Conservation (phyloP, 2,329 filamentous ascomycete species). For the Alternaria atra region DNA sequence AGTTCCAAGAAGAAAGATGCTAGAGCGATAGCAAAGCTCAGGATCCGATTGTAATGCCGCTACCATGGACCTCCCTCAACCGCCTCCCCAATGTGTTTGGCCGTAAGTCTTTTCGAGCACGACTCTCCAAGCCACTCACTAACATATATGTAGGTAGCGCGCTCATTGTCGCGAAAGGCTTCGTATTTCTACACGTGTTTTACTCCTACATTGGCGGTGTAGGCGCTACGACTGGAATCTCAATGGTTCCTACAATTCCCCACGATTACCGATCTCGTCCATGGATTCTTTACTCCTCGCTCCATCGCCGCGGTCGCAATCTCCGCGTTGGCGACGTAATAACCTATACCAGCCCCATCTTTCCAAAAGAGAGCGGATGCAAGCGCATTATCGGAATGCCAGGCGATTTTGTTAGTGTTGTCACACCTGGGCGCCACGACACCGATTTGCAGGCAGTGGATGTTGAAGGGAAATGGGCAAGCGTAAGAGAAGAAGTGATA, state of each 20-base stretch:
- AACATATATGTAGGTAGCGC: slow-evolving; percentile 17
- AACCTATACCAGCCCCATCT: slow-evolving; percentile 76
- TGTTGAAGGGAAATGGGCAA: slow-evolving; percentile 38
- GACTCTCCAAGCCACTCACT: slow-evolving; percentile 5
- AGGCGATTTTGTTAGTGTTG: slow-evolving; percentile 75
- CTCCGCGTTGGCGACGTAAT: slow-evolving; percentile 85
- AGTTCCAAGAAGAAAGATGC: slow-evolving; percentile 15
- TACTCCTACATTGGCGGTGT: slow-evolving; percentile 67
- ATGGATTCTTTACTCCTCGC: slow-evolving; percentile 36
- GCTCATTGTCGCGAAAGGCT: slow-evolving; percentile 22
- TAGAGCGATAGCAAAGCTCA: slow-evolving; percentile 24
- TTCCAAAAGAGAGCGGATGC: slow-evolving; percentile 66
- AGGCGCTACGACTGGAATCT: slow-evolving; percentile 72
- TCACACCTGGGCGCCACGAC: slow-evolving; percentile 62
- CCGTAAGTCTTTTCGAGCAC: neutral
- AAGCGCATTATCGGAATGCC: slow-evolving; percentile 74
- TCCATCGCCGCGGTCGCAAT: slow-evolving; percentile 64
- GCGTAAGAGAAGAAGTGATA: slow-evolving; percentile 62
- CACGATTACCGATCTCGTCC: slow-evolving; percentile 25
- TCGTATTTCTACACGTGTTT: slow-evolving; percentile 48
- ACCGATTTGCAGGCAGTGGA: slow-evolving; percentile 35
- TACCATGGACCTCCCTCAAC: slow-evolving; percentile 27
- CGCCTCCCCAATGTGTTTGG: slow-evolving; percentile 17
- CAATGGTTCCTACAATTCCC: slow-evolving; percentile 86
- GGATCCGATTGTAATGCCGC: slow-evolving; percentile 26